A percentile compares a stretch with the other conserved stretches of the same genome.
Conservation (phyloP, 2,329 filamentous ascomycete genomes). For the Fusarium sp. region DNA sequence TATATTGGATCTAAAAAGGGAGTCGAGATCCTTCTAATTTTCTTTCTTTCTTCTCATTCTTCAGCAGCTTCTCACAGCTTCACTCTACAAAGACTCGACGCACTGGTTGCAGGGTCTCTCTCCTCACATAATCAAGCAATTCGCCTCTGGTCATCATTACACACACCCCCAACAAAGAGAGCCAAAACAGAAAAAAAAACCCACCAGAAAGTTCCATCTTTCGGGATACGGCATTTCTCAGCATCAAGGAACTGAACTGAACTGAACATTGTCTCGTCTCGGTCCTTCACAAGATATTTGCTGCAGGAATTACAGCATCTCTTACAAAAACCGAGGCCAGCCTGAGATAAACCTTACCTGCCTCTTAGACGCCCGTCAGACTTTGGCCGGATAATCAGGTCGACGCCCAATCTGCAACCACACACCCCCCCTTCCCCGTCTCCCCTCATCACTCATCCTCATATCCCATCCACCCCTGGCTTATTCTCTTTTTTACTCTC, state of each 20-base stretch:
- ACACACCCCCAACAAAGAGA: background rate
- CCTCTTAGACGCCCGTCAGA: conserved; percentile 2
- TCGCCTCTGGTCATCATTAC: background rate
- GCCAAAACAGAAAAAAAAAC: background rate
- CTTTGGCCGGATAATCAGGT: conserved; percentile 4
- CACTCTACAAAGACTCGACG: conserved; percentile 1
- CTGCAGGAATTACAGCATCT: background rate
- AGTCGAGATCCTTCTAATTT: conserved; percentile 14
- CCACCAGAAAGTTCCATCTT: conserved; percentile 18
- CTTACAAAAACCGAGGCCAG: background rate
- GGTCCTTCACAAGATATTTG: background rate
- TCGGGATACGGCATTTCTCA: conserved; percentile 24
- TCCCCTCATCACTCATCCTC: background rate
- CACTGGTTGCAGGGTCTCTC: conserved; percentile 23
- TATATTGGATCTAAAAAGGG: conserved; percentile 22
- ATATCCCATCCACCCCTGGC: background rate
- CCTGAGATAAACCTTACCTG: background rate
- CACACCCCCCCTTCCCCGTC: background rate
- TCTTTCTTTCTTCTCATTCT: background rate
- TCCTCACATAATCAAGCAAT: conserved; percentile 5
- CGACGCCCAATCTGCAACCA: background rate
- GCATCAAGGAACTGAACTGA: background rate
- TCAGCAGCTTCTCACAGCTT: background rate
- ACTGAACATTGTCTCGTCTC: background rate
- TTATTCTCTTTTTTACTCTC: conserved; percentile 4